phyloP scores from a whole-genome alignment of 805 yeast species.

The Candida ipomoeae region DNA sequence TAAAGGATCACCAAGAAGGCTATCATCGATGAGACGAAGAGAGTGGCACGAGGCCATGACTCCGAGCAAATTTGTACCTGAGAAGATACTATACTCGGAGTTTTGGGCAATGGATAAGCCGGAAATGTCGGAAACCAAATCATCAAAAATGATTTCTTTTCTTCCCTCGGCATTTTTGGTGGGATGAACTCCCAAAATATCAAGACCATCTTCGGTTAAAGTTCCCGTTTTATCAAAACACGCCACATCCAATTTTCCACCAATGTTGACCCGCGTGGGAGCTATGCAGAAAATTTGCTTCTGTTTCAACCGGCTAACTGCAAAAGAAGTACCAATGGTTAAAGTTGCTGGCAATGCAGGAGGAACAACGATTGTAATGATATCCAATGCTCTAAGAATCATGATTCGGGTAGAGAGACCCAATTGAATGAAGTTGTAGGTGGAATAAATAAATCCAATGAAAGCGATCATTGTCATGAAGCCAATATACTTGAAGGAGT shows the following conservation, averaged over 20 bases:
- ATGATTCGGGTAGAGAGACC: constrained; percentile 69
- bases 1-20: constrained; percentile 87
- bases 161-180: constrained; percentile 39
- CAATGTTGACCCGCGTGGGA: constrained; percentile 93
- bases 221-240: constrained; percentile 98
- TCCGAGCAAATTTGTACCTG: constrained; percentile 23
- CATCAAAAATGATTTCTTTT: constrained; percentile 35
- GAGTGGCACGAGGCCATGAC: constrained; percentile 84
- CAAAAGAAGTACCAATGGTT: constrained; percentile 94
- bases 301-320: constrained; percentile 65
- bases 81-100: neutral
- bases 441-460: constrained; percentile 79
- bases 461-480: constrained; percentile 85
- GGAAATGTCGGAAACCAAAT: constrained; percentile 18
- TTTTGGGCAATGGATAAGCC: constrained; percentile 4
- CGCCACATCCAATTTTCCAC: constrained; percentile 85
- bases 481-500: constrained; percentile 93
- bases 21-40: constrained; percentile 70
- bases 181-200: constrained; percentile 61
- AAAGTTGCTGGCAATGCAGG: constrained; percentile 98
- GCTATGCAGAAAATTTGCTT: constrained; percentile 81
- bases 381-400: constrained; percentile 84
- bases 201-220: constrained; percentile 92
- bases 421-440: constrained; percentile 73
- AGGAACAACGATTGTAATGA: constrained; percentile 95